These are phyloP conservation scores for Atalantia buxifolia DNA, from an alignment of 345 rosid genomes.

Conservation along the genomic window DNA sequence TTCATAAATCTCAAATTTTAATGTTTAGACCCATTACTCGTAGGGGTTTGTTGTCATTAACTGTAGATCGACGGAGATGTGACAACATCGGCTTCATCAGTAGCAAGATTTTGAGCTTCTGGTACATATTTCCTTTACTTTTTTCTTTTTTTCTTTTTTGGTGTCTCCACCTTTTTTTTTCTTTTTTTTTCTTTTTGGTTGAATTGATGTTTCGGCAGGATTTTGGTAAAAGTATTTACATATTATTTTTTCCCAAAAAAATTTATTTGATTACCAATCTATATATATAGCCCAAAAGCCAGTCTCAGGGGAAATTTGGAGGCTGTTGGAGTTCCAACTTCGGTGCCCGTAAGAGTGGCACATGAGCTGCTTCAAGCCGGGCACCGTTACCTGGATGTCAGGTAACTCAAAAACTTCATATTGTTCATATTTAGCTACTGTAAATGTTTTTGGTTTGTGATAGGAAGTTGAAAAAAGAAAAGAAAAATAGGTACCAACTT, in stretches of 20 bases:
- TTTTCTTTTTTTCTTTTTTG: not conserved
- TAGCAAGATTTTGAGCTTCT: slow-evolving; percentile 17
- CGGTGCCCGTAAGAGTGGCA: slow-evolving; percentile 90
- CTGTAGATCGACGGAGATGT: slow-evolving; percentile 9
- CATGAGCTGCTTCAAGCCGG: slow-evolving; percentile 88
- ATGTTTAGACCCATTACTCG: not conserved
- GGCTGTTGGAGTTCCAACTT: slow-evolving; percentile 53
- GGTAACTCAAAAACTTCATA: slow-evolving; percentile 23
- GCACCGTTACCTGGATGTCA: slow-evolving; percentile 70
- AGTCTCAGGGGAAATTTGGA: slow-evolving; percentile 31
- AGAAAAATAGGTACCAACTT: not conserved
- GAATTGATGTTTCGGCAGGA: not conserved
- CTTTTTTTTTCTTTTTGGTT: too few relatives aligned
- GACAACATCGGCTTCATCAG: not conserved
- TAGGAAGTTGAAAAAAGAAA: not conserved
- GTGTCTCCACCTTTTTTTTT: not conserved
- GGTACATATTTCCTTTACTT: slow-evolving; percentile 12
- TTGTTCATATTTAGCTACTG: not conserved
- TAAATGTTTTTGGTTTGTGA: not conserved
- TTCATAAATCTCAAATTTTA: not conserved
- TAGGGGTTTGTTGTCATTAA: slow-evolving; percentile 12
- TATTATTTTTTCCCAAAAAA: too few relatives aligned
- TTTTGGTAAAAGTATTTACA: too few relatives aligned
- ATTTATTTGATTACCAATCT: not conserved
- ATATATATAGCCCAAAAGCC: slow-evolving; percentile 30